Evolutionary conservation across 1,284 basidiomycete species (phyloP).

Genomic region (Termitomyces sp.): DNA sequence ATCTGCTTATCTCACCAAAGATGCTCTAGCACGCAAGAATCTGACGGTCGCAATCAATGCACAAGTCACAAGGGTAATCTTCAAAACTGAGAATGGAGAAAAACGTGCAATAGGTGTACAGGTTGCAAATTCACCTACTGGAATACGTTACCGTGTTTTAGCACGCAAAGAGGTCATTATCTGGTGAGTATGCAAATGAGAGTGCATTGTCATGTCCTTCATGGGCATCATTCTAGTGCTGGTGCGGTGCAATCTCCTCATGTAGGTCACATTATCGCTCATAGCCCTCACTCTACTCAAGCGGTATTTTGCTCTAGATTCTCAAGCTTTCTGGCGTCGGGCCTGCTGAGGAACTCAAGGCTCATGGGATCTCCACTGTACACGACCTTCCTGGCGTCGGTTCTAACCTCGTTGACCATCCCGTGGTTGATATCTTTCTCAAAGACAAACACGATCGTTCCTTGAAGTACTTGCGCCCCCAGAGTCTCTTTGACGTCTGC

Average conservation of each 20-base stretch:
- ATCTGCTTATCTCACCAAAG: constrained; percentile 56
- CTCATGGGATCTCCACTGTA: constrained; percentile 44
- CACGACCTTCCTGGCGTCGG: constrained; percentile 58
- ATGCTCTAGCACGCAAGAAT: constrained; percentile 57
- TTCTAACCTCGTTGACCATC: constrained; percentile 55
- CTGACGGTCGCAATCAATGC: constrained; percentile 52
- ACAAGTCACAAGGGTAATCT: constrained; percentile 51
- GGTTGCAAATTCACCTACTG: constrained; percentile 35
- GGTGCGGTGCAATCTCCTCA: constrained; percentile 62
- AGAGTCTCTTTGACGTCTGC: constrained; percentile 27
- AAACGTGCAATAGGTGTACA: constrained; percentile 59
- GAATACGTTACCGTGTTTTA: constrained; percentile 35
- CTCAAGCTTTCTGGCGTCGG: constrained; percentile 70
- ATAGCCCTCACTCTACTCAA: constrained; percentile 4
- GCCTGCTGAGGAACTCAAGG: constrained; percentile 45
- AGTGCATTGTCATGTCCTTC: neutral
- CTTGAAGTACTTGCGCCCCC: constrained; percentile 35
- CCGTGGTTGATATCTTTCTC: constrained; percentile 40
- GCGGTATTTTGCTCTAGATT: constrained; percentile 35
- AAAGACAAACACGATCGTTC: constrained; percentile 44
- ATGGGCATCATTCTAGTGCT: constrained; percentile 33
- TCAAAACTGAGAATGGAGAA: constrained; percentile 39
- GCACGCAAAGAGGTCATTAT: constrained; percentile 58
- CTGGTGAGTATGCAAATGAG: constrained; percentile 35
- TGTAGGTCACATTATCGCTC: constrained; percentile 22